Percentiles rank a stretch among this genome's conserved stretches.
These are phyloP conservation scores for Cladophialophora bantiana DNA, from an alignment of 2,329 filamentous ascomycete genomes.

Conservation along the genomic window DNA sequence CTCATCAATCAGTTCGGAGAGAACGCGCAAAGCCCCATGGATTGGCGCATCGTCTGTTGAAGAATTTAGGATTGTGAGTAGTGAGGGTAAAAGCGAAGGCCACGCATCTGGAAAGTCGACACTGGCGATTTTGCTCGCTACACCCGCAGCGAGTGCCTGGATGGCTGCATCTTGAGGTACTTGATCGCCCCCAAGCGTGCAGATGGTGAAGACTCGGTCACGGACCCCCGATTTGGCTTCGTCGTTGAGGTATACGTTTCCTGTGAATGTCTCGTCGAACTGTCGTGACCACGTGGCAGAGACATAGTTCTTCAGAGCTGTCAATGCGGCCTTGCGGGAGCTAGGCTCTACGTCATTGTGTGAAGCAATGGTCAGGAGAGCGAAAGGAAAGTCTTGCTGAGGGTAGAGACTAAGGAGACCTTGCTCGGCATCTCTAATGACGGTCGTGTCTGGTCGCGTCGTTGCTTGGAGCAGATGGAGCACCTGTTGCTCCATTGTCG, in stretches of 20 bases:
- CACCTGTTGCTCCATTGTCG: constrained; percentile 86
- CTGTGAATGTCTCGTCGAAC: constrained; percentile 71
- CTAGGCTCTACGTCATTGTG: constrained; percentile 75
- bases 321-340: constrained; percentile 82
- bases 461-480: constrained; percentile 87
- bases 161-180: constrained; percentile 34
- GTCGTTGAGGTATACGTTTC: constrained; percentile 73
- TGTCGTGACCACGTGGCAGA: constrained; percentile 81
- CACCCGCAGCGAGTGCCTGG: constrained; percentile 69
- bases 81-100: constrained; percentile 83
- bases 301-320: constrained; percentile 82
- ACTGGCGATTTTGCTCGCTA: constrained; percentile 91
- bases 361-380: constrained; percentile 79
- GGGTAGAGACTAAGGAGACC: constrained; percentile 75
- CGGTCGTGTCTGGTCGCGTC: constrained; percentile 71
- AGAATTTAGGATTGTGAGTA: constrained; percentile 76
- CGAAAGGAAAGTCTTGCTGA: constrained; percentile 75
- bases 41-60: constrained; percentile 78
- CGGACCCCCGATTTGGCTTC: constrained; percentile 76
- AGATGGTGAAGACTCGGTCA: constrained; percentile 76
- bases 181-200: constrained; percentile 66
- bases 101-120: constrained; percentile 94
- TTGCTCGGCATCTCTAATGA: constrained; percentile 78
- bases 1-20: constrained; percentile 89
- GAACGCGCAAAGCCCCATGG: constrained; percentile 86